Percentiles rank a stretch among this genome's conserved stretches.
These are phyloP conservation scores for Tricholomella constricta DNA, from an alignment of 768 basidiomycete species.

Conservation along the genomic window DNA sequence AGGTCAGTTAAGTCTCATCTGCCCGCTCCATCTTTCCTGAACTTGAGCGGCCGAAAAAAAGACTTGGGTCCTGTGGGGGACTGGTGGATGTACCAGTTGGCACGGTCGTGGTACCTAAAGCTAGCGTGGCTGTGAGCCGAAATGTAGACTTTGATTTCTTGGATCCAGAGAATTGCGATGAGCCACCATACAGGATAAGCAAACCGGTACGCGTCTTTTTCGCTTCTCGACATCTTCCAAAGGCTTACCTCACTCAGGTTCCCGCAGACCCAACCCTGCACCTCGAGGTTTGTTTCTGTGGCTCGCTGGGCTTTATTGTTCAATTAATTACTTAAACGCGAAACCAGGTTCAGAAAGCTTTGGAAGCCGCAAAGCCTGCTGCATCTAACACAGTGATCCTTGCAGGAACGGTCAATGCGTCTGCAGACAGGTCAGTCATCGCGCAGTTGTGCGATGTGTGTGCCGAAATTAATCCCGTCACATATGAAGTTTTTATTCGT, in stretches of 20 bases:
- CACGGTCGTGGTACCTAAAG: constrained; percentile 69
- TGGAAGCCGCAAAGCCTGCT: constrained; percentile 46
- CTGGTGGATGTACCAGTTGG: constrained; percentile 72
- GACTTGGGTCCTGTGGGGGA: constrained; percentile 82
- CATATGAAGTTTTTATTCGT: constrained; percentile 76
- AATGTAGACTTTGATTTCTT: constrained; percentile 80
- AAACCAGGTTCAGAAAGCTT: constrained; percentile 46
- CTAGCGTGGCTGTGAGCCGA: constrained; percentile 66
- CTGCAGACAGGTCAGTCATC: constrained; percentile 67
- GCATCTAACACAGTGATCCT: constrained; percentile 40
- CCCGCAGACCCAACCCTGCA: constrained; percentile 59
- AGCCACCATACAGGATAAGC: constrained; percentile 65
- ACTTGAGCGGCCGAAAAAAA: constrained; percentile 27
- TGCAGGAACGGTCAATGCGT: constrained; percentile 64
- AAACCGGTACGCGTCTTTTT: constrained; percentile 49
- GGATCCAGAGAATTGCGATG: constrained; percentile 40
- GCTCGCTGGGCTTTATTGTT: not conserved
- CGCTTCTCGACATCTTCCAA: constrained; percentile 11
- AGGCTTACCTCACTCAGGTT: constrained; percentile 39
- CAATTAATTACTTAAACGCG: constrained; percentile 1
- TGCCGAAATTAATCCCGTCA: not conserved
- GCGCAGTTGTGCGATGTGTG: not conserved
- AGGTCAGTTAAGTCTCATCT: constrained; percentile 36
- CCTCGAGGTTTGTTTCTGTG: constrained; percentile 42
- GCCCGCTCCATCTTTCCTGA: constrained; percentile 7